Conservation (phyloP, 495 filamentous ascomycete genomes). For the Parathielavia hyrcaniae region DNA sequence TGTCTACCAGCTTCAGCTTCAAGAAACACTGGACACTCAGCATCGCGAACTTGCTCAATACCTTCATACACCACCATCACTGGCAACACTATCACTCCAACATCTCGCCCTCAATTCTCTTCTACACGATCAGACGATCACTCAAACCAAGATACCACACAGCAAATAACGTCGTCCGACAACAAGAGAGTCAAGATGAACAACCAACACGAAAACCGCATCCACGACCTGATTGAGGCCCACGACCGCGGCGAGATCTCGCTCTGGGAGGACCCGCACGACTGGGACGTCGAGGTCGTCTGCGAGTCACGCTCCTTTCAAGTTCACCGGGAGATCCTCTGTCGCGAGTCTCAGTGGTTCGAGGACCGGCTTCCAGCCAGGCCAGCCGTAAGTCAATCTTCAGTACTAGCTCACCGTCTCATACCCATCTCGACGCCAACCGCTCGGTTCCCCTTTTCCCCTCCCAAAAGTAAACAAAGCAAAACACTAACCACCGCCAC, state of each 20-base stretch:
- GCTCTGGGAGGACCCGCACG: slow-evolving; percentile 18
- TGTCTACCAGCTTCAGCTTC: neutral
- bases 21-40: no score
- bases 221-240: neutral
- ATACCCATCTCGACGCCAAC: neutral
- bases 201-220: neutral
- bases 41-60: neutral
- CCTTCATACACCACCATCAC: neutral
- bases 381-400: slow-evolving; percentile 14
- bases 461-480: neutral
- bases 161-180: neutral
- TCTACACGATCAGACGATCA: neutral
- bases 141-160: neutral
- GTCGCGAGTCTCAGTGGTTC: slow-evolving; percentile 20
- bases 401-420: no score
- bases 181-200: neutral
- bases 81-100: no score
- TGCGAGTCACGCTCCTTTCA: slow-evolving; percentile 7
- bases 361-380: slow-evolving; percentile 13
- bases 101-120: no score
- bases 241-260: slow-evolving; percentile 11
- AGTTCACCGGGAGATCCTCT: slow-evolving; percentile 26
- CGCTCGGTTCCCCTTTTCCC: neutral
- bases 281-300: slow-evolving; percentile 21
- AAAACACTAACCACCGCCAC: neutral